Evolutionary conservation across 163 green algal genomes (phyloP), one percentile per base, ranked within the genome.

Genomic region (Coccomyxa subellipsoidea): DNA sequence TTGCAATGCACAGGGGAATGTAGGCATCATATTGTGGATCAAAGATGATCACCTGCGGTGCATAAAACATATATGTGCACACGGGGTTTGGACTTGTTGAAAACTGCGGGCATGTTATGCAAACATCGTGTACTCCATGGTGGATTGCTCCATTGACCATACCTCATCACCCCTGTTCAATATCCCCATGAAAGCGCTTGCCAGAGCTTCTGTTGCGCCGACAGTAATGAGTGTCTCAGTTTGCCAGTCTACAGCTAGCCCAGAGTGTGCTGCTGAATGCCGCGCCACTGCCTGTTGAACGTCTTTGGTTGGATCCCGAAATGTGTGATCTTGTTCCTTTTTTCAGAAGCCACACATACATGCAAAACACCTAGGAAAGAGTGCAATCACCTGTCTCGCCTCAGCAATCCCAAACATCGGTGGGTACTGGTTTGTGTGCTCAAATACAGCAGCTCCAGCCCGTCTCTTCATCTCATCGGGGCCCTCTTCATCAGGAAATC

Each of bases 181-280:
- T 29, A 97, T 86, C 0, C 89, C 94, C 83, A 97, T 85, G 69
- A 98, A 93, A 4, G 89, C 86, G 0, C 90, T 83, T 0, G 93
- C 92, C 37, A 98, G 89, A 25, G 91, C 94, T 87, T 97, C 94
- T n/a, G 94, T 97, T 25, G 92, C 94, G 15, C 94, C 94, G 10
- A 90, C 83, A 1, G 93, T 96, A 25, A 98, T 76, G 12, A 98
- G 87, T 25, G 88, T 90, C 81, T 97, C 88, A 4, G 82, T 91
- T 29, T 88, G 75, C 89, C 87, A 92, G 82, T 96, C 87, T n/a
- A 93, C 84, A 0, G 85, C 76, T 4, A 96, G 80, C 54, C 90
- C 92, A 36, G 87, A 39, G 34, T 91, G 84, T 0, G 80, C 66
- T 38, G 82, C 79, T 72, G 87, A 93, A 89, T 96, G 91, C 9